Evolutionary conservation across 352 stramenopile genomes (phyloP).

Genomic region (Phytophthora colocasiae): DNA sequence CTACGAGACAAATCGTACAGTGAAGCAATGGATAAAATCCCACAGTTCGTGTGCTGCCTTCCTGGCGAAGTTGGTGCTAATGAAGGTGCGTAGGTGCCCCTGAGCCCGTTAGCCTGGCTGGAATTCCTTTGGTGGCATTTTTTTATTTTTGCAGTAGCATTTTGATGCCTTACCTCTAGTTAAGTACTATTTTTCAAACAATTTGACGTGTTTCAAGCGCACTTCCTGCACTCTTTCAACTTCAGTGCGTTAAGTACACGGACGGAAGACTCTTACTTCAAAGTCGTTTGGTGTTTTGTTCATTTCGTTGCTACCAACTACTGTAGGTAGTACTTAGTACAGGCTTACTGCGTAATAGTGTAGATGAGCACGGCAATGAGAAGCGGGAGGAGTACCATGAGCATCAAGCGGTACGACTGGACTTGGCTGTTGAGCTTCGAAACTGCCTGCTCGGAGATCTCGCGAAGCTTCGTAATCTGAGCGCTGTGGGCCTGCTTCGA

Average conservation of each 20-base stretch:
- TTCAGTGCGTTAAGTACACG: too few relatives aligned
- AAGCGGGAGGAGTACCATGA: slow-evolving; percentile 62
- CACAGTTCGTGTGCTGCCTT: not conserved
- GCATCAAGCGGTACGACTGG: slow-evolving; percentile 62
- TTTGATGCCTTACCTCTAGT: too few relatives aligned
- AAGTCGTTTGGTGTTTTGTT: slow-evolving; percentile 1
- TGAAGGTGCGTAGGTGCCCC: not conserved
- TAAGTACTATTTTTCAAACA: too few relatives aligned
- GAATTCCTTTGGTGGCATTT: too few relatives aligned
- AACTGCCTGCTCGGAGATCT: slow-evolving; percentile 42
- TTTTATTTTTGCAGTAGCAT: too few relatives aligned
- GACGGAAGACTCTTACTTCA: too few relatives aligned
- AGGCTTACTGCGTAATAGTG: slow-evolving; percentile 51
- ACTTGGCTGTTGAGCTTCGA: slow-evolving; percentile 45
- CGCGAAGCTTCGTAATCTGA: too few relatives aligned
- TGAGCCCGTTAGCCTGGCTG: too few relatives aligned
- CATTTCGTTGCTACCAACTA: slow-evolving; percentile 15
- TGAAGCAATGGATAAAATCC: not conserved
- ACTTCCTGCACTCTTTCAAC: too few relatives aligned
- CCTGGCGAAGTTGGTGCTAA: not conserved
- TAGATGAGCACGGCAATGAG: slow-evolving; percentile 63
- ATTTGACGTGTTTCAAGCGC: too few relatives aligned
- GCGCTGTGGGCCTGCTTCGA: too few relatives aligned
- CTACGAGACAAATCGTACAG: not conserved
- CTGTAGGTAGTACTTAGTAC: not conserved